These are phyloP conservation scores for Tetrastigma voinierianum DNA, from an alignment of 164 flowering plant species.

Conservation along the genomic window DNA sequence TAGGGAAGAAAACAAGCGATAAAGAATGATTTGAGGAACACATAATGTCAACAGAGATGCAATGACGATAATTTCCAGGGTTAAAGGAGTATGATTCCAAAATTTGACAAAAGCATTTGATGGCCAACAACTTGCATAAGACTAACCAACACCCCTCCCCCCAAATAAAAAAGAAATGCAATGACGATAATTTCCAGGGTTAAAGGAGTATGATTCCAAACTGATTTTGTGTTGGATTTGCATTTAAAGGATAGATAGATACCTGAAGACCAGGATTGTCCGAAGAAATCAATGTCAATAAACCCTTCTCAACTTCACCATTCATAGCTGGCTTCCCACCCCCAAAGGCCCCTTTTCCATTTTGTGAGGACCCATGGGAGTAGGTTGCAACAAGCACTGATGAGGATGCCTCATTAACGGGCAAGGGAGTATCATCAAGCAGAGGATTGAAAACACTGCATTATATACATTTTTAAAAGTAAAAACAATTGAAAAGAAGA, in stretches of 20 bases:
- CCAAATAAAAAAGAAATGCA: slow-evolving; percentile 2
- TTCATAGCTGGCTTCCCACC: slow-evolving; percentile 57
- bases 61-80: neutral
- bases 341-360: slow-evolving; percentile 62
- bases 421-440: slow-evolving; percentile 89
- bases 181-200: too few species aligned
- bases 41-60: neutral
- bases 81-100: neutral
- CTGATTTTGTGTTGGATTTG: neutral
- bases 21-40: slow-evolving; percentile 25
- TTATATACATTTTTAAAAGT: slow-evolving; percentile 1
- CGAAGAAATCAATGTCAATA: slow-evolving; percentile 76
- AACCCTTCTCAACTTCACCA: slow-evolving; percentile 83
- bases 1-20: slow-evolving; percentile 32
- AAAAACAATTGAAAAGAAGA: slow-evolving; percentile 5
- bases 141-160: neutral
- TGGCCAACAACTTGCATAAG: neutral
- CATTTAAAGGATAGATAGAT: neutral
- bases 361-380: slow-evolving; percentile 48
- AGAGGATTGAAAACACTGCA: slow-evolving; percentile 81
- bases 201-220: too few species aligned
- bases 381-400: slow-evolving; percentile 79
- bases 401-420: slow-evolving; percentile 77
- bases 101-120: neutral
- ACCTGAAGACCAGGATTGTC: slow-evolving; percentile 91